Percentiles rank a stretch among this genome's conserved stretches.
These are phyloP conservation scores for Clonostachys rhizophaga DNA, from an alignment of 2,329 filamentous ascomycete genomes.

Conservation along the genomic window DNA sequence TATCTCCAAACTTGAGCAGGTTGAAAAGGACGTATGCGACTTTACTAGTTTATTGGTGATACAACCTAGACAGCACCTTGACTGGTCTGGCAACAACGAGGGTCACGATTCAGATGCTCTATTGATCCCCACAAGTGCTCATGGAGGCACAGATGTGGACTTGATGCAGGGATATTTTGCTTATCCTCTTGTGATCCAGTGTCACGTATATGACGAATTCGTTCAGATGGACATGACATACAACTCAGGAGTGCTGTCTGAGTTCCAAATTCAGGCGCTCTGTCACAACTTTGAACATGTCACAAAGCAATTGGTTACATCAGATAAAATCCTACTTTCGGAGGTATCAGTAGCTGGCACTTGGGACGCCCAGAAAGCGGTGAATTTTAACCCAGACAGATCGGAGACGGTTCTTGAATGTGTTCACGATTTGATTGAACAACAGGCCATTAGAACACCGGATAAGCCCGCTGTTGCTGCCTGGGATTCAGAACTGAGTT, in stretches of 20 bases:
- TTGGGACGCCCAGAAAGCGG: not conserved
- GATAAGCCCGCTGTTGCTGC: conserved; percentile 28
- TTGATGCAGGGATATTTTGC: conserved; percentile 8
- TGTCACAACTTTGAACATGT: conserved; percentile 3
- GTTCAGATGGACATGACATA: conserved; percentile 3
- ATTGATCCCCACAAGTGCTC: not conserved
- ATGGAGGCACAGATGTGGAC: not conserved
- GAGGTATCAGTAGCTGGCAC: not conserved
- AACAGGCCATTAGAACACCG: conserved; percentile 10
- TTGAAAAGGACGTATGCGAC: conserved; percentile 7
- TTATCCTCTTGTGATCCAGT: not conserved
- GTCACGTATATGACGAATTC: not conserved
- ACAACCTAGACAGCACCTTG: conserved; percentile 2
- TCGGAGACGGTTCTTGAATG: not conserved
- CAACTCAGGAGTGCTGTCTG: not conserved
- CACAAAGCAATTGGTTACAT: conserved; percentile 1
- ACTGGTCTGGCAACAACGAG: not conserved
- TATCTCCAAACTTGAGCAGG: conserved; percentile 8
- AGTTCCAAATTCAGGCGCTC: not conserved
- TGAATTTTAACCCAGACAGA: not conserved
- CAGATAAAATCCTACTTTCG: not conserved
- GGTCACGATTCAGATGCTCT: not conserved
- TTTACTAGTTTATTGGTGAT: conserved; percentile 12
- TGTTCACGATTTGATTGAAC: not conserved
- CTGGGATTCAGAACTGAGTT: conserved; percentile 37